phyloP scores from a whole-genome alignment of 805 yeast species.

The Wickerhamiella nectarea region DNA sequence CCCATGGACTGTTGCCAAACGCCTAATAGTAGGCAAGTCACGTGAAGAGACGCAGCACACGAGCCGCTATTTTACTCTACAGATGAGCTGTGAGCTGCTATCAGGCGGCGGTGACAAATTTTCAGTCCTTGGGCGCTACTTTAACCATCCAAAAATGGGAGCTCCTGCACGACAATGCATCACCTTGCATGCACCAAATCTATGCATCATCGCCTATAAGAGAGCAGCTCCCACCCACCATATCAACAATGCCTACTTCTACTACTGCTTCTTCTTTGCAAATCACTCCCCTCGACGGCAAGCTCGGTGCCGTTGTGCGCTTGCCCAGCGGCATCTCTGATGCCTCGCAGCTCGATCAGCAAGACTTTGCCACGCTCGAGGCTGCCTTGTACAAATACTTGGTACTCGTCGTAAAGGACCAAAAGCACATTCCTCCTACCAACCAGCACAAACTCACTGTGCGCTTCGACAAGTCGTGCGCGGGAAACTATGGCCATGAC shows the following conservation, averaged over 20 bases:
- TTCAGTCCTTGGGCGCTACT: too few species aligned
- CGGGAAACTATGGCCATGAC: constrained; percentile 73
- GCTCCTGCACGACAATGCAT: too few species aligned
- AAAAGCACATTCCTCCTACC: constrained; percentile 51
- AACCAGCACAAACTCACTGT: constrained; percentile 67
- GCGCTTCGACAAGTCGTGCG: constrained; percentile 60
- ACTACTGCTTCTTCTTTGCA: constrained; percentile 8
- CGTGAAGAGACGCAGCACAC: constrained; percentile 10
- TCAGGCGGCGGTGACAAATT: too few species aligned
- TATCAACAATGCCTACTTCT: not conserved
- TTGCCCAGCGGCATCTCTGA: constrained; percentile 61
- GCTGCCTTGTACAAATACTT: constrained; percentile 55
- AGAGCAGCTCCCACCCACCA: not conserved
- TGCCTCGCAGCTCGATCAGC: constrained; percentile 52
- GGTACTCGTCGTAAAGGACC: constrained; percentile 63
- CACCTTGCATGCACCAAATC: too few species aligned
- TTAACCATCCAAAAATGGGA: too few species aligned
- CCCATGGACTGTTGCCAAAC: too few species aligned
- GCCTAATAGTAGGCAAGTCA: not conserved
- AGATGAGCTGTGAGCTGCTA: too few species aligned
- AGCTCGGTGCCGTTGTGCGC: constrained; percentile 55
- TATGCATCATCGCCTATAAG: not conserved
- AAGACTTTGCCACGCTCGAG: constrained; percentile 47
- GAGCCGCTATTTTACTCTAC: too few species aligned
- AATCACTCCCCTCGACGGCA: constrained; percentile 37